A percentile compares a stretch with the other conserved stretches of the same genome.
Evolutionary conservation across 371 early-diverging fungal genomes (phyloP).

Genomic region (Mucor ambiguus): DNA sequence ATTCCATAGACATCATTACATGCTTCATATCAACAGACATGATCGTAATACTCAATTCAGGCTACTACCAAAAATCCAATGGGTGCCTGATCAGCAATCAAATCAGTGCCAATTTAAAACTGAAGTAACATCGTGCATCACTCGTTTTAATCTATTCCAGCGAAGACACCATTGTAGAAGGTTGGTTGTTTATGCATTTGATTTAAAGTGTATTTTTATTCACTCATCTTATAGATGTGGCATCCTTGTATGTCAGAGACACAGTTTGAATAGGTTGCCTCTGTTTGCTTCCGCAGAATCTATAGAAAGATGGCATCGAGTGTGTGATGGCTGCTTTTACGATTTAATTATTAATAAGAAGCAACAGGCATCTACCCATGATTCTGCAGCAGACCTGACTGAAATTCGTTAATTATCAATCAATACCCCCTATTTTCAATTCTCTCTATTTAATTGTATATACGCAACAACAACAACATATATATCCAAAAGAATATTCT

Average conservation of each 20-base stretch:
- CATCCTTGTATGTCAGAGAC: conserved; percentile 25
- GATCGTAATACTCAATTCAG: conserved; percentile 15
- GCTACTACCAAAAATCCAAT: conserved; percentile 19
- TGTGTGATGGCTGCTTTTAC: conserved; percentile 30
- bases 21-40: conserved; percentile 11
- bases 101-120: conserved; percentile 22
- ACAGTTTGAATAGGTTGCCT: conserved; percentile 29
- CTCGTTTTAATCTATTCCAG: conserved; percentile 22
- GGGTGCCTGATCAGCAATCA: conserved; percentile 20
- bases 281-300: conserved; percentile 10
- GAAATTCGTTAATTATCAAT: neutral
- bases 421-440: neutral
- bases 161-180: conserved; percentile 34
- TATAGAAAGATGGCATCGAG: conserved; percentile 24
- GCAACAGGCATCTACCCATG: neutral
- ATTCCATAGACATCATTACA: conserved; percentile 14
- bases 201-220: neutral
- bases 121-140: conserved; percentile 8
- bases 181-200: conserved; percentile 6
- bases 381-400: conserved; percentile 6
- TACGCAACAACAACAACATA: neutral
- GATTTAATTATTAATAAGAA: conserved; percentile 10
- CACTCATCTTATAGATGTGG: conserved; percentile 22
- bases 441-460: neutral
- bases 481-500: neutral